Evolutionary conservation across 2,329 filamentous ascomycete genomes (phyloP), one percentile per base, ranked within the genome.

Genomic region (Lizonia empirigonia): DNA sequence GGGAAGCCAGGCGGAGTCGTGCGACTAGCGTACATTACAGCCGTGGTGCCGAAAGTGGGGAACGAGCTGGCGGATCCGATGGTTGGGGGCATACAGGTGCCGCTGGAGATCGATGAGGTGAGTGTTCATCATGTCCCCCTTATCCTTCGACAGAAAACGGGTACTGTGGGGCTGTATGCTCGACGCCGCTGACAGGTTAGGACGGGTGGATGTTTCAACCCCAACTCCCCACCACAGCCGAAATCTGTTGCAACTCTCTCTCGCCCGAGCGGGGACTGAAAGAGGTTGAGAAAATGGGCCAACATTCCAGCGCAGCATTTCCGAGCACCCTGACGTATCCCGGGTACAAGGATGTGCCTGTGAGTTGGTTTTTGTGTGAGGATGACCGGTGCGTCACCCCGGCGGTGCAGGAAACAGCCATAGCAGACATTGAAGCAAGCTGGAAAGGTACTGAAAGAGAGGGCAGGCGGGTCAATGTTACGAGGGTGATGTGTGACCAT

Each of bases 351-450:
- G 62, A 75, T 33, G 60, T 75, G 1, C 71, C 71, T 0, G 70
- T 73, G 3, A 74, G 67, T 0, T 78, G 74, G 39, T 52, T 77
- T 7, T 16, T 77, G 4, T 73, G 70, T 33, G 71, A 74, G 37
- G 46, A 64, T 0, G 74, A 77, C 53, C 4, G 44, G 10, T 49
- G 62, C 22, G 57, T 77, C 18, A 40, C 58, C 1, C 50, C 65
- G 0, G 55, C 54, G 16, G 20, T 44, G 5, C 74, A 77, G 58
- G 59, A 55, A 44, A 47, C 56, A n/a, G 57, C 52, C 20, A 71
- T 69, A 32, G 62, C 68, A 8, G 56, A 65, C 29, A 68, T 78
- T 26, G 65, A 72, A 55, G 56, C 59, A 54, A 55, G 40, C 63
- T 55, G 40, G 70, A 70, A 5, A 66, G 54, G 15, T 42, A 67